A percentile compares a stretch with the other conserved stretches of the same genome.
Evolutionary conservation across 2,329 filamentous ascomycete genomes (phyloP).

Genomic region (Mariannaea sp.): DNA sequence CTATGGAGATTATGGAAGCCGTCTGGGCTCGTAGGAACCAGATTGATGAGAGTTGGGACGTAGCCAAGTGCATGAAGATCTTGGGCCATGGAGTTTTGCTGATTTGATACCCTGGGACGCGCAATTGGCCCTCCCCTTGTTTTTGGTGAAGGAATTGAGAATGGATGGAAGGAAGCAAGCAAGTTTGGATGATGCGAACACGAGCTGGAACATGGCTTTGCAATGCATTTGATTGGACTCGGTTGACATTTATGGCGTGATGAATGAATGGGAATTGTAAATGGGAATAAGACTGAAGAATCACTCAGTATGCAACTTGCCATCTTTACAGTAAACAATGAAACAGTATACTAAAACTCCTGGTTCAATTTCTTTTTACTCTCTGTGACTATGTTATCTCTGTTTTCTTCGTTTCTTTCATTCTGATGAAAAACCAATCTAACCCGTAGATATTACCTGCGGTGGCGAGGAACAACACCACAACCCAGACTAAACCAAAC

Average conservation of each 20-base stretch:
- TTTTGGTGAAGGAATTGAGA: background rate
- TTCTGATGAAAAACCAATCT: slow-evolving; percentile 26
- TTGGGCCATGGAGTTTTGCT: slow-evolving; percentile 47
- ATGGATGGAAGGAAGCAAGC: no score
- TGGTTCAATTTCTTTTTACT: slow-evolving; percentile 15
- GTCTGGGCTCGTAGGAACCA: slow-evolving; percentile 50
- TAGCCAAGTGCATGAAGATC: slow-evolving; percentile 49
- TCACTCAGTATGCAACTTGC: background rate
- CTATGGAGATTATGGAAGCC: slow-evolving; percentile 51
- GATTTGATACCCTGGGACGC: slow-evolving; percentile 40
- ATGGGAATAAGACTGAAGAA: background rate
- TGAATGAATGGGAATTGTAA: background rate
- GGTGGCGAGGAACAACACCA: slow-evolving; percentile 17
- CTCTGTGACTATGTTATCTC: no score
- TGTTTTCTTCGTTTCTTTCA: slow-evolving; percentile 29
- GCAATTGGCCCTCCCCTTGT: background rate
- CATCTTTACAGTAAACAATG: background rate
- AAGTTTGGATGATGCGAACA: background rate
- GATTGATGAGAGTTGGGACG: slow-evolving; percentile 51
- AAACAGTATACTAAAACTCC: slow-evolving; percentile 7
- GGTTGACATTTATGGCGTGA: slow-evolving; percentile 1
- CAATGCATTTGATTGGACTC: background rate
- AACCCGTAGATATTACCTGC: slow-evolving; percentile 40
- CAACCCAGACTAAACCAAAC: background rate
- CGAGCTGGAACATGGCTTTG: slow-evolving; percentile 6